Conservation (phyloP, 1,284 basidiomycete species). For the Ceraceosorus guamensis region DNA sequence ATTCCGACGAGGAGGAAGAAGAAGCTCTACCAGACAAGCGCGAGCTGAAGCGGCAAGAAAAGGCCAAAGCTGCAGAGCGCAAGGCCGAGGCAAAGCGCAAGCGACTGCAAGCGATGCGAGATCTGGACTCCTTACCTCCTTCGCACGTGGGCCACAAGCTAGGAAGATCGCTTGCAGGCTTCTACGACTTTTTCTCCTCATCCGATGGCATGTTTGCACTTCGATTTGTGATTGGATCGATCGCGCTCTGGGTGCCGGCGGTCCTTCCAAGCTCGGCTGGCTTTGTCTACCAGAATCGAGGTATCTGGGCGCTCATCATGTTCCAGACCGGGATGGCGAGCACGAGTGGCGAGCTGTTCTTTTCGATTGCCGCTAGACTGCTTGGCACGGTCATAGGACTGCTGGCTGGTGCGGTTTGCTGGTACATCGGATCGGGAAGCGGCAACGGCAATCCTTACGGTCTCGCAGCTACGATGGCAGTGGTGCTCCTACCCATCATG, state of each 20-base stretch:
- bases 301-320: conserved; percentile 63
- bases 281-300: conserved; percentile 53
- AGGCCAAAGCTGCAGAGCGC: no score
- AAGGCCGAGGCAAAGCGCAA: no score
- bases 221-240: conserved; percentile 56
- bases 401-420: conserved; percentile 56
- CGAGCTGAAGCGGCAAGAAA: no score
- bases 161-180: no score
- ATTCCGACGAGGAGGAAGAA: no score
- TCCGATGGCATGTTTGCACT: conserved; percentile 56
- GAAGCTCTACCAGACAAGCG: no score
- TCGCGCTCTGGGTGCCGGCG: conserved; percentile 58
- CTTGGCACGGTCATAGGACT: conserved; percentile 54
- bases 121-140: no score
- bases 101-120: no score
- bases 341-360: conserved; percentile 40
- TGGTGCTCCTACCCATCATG: conserved; percentile 49
- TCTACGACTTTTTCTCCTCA: conserved; percentile 10
- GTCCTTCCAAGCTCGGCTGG: conserved; percentile 48
- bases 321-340: conserved; percentile 61
- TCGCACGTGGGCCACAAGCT: no score
- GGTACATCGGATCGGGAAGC: conserved; percentile 57
- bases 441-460: conserved; percentile 60
- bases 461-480: conserved; percentile 54
- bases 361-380: conserved; percentile 54